phyloP scores from a whole-genome alignment of 805 yeast genomes.

The Zygosaccharomyces lentus region DNA sequence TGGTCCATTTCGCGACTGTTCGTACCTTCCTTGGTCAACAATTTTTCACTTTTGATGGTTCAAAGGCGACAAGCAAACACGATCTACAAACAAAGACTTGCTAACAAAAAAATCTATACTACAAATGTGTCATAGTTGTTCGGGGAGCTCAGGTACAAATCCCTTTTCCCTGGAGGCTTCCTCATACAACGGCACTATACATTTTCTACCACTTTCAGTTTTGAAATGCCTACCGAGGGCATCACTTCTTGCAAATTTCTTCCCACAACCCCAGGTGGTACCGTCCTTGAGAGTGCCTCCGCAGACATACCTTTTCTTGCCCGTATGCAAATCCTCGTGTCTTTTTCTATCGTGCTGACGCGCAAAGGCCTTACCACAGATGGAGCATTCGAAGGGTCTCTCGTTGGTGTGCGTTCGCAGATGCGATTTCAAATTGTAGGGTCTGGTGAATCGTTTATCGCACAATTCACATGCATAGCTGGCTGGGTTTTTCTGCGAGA shows the following conservation, averaged over 20 bases:
- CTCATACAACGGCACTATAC: conserved; percentile 63
- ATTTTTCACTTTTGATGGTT: background rate
- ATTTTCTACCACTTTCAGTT: conserved; percentile 71
- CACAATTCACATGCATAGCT: conserved; percentile 69
- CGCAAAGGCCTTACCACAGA: conserved; percentile 80
- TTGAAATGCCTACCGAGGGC: conserved; percentile 75
- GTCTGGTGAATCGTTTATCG: conserved; percentile 83
- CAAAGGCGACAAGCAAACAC: background rate
- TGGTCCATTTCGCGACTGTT: background rate
- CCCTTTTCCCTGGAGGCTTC: conserved; percentile 42
- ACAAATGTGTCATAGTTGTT: background rate
- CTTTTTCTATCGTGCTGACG: conserved; percentile 73
- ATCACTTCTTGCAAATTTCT: conserved; percentile 73
- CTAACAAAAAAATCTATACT: conserved; percentile 1
- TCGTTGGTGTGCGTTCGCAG: conserved; percentile 86
- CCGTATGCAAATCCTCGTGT: conserved; percentile 72
- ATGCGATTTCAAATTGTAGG: conserved; percentile 89
- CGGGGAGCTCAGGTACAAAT: conserved; percentile 7
- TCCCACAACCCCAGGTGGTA: conserved; percentile 73
- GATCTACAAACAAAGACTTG: background rate
- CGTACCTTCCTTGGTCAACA: background rate
- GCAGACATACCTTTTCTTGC: conserved; percentile 71
- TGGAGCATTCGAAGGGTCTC: conserved; percentile 66
- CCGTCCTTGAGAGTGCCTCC: conserved; percentile 60
- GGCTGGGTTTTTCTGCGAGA: conserved; percentile 26